Base-by-base conservation (phyloP, 345 rosid genomes). In the Mallotus nudiflorus region DNA sequence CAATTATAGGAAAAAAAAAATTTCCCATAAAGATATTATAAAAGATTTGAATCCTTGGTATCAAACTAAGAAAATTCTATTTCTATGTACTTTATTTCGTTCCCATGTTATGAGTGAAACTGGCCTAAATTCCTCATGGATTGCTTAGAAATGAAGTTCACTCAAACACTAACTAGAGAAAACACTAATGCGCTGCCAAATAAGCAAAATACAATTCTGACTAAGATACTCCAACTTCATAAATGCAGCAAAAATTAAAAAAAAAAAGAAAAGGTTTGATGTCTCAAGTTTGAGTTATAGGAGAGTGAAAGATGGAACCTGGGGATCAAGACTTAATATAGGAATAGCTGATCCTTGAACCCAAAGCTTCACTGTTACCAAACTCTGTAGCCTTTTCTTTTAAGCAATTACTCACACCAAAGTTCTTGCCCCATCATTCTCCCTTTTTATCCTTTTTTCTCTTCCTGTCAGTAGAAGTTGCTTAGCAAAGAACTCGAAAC, bases 321-420 rank as follows among this genome's bases (percentile, higher is more conserved):
- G 78, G 55, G 58, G 48, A 57, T 54, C 45, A 14, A 35, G 31
- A 20, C 50, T 25, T 16, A 8, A 8, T 13, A 29, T 20, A 28
- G 54, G 49, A 46, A 64, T 67, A 39, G 70, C 67, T 58, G 75
- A 85, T 59, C 62, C 97, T 91, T 93, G 78, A 88, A 83, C 85
- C 72, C 71, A 78, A 94, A 88, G 98, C 84, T 85, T 85, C 76
- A 74, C 70, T 55, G 73, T 76, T 75, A 86, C 90, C 90, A 76
- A 91, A 81, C 83, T 77, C 82, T 84, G 82, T 64, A 87, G 77
- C 75, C 98, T 87, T 90, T 73, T 80, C 89, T 83, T 86, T 73
- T 58, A 86, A 82, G 89, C 96, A 86, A 94, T 84, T 77, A 60
- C 82, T 68, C 62, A 52, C 81, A 77, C 86, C 82, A 74, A 73